phyloP scores from a whole-genome alignment of 148 eudicot species.

The Silene uniflora region DNA sequence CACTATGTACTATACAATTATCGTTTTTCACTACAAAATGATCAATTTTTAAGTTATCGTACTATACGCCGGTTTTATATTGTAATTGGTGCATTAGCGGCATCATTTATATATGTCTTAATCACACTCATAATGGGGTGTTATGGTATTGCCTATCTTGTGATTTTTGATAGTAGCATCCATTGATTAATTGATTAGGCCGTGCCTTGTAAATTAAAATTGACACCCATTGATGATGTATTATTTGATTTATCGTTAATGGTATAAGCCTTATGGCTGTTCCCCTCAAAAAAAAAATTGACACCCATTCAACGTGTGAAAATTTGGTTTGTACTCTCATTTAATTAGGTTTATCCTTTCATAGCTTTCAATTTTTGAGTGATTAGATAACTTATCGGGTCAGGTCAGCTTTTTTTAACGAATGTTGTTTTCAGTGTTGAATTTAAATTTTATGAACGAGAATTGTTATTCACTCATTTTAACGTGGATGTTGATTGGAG shows the following conservation, averaged over 20 bases:
- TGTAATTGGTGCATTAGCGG: not conserved
- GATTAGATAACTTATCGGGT: not conserved
- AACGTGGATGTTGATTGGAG: too few species aligned
- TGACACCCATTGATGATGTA: conserved; percentile 9
- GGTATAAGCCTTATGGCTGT: too few species aligned
- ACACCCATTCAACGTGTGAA: conserved; percentile 13
- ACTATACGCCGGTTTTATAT: too few species aligned
- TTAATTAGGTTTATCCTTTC: too few species aligned
- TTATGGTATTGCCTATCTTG: conserved; percentile 4
- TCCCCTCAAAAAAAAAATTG: too few species aligned
- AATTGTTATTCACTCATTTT: too few species aligned
- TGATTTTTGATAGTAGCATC: not conserved
- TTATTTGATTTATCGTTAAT: too few species aligned
- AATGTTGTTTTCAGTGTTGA: too few species aligned
- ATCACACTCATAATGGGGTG: conserved; percentile 10
- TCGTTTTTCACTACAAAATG: too few species aligned
- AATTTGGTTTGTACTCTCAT: not conserved
- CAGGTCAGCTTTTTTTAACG: not conserved
- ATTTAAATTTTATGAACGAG: too few species aligned
- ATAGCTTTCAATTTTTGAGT: not conserved
- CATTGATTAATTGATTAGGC: not conserved
- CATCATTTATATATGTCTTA: conserved; percentile 11
- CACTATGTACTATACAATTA: too few species aligned
- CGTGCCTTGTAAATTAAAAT: not conserved
- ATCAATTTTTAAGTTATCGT: too few species aligned